Percentiles rank a stretch among this genome's conserved stretches.
phyloP scores from a whole-genome alignment of 2,329 filamentous ascomycete species.

The Hymenoscyphus linearis region DNA sequence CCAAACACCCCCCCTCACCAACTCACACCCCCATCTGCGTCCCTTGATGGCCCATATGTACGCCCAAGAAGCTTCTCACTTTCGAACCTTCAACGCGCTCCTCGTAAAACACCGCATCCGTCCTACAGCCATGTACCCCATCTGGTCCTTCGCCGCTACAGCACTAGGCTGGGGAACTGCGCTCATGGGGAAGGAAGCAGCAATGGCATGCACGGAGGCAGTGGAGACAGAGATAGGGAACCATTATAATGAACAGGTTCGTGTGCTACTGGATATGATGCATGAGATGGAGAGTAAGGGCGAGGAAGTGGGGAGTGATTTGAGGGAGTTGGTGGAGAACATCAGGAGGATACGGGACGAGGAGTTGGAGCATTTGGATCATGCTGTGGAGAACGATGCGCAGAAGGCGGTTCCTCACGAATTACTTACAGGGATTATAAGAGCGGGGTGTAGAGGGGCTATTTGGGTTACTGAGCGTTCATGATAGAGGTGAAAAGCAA shows the following conservation, averaged over 20 bases:
- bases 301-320: slow-evolving; percentile 74
- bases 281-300: slow-evolving; percentile 69
- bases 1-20: slow-evolving; percentile 76
- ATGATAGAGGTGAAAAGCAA: slow-evolving; percentile 31
- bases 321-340: slow-evolving; percentile 65
- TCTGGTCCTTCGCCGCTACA: slow-evolving; percentile 79
- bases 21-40: slow-evolving; percentile 78
- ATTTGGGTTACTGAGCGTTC: slow-evolving; percentile 86
- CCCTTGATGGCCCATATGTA: slow-evolving; percentile 97
- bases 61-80: slow-evolving; percentile 87
- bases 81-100: slow-evolving; percentile 77
- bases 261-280: slow-evolving; percentile 75
- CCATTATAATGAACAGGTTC: slow-evolving; percentile 92
- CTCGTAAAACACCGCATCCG: slow-evolving; percentile 83
- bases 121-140: slow-evolving; percentile 84
- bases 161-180: slow-evolving; percentile 86
- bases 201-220: slow-evolving; percentile 98
- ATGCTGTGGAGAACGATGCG: slow-evolving; percentile 89
- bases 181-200: slow-evolving; percentile 82
- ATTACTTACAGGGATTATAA: slow-evolving; percentile 78
- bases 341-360: slow-evolving; percentile 86
- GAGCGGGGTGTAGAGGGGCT: slow-evolving; percentile 83
- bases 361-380: slow-evolving; percentile 93
- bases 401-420: slow-evolving; percentile 88
- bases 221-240: slow-evolving; percentile 97